A percentile compares a stretch with the other conserved stretches of the same genome.
These are phyloP conservation scores for Vitis hybrid DNA, from an alignment of 177 flowering plant species.

Conservation along the genomic window DNA sequence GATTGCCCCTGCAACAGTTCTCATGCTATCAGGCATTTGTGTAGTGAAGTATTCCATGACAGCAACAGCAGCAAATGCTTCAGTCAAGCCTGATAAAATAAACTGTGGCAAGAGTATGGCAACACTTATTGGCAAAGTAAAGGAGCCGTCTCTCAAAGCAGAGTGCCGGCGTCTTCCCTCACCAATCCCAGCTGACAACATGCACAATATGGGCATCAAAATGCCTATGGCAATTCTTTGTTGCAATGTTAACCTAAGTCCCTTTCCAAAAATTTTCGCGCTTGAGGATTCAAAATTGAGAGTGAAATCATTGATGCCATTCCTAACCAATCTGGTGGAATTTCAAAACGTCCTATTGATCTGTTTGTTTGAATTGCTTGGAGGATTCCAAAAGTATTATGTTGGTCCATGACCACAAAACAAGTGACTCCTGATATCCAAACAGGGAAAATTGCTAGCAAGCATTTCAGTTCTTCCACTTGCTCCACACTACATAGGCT, in stretches of 20 bases:
- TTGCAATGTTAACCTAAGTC: conserved; percentile 27
- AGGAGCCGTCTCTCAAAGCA: conserved; percentile 21
- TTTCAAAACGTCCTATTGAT: conserved; percentile 23
- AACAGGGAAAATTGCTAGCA: conserved; percentile 33
- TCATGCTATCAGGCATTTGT: conserved; percentile 60
- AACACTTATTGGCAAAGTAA: conserved; percentile 27
- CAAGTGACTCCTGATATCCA: conserved; percentile 40
- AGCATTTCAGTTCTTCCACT: conserved; percentile 44
- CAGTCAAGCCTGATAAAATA: conserved; percentile 45
- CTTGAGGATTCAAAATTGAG: conserved; percentile 35
- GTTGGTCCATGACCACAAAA: conserved; percentile 44
- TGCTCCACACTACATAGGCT: conserved; percentile 49
- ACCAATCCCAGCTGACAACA: conserved; percentile 25
- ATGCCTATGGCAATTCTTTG: conserved; percentile 40
- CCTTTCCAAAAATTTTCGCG: conserved; percentile 12
- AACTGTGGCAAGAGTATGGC: conserved; percentile 47
- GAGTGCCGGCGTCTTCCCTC: conserved; percentile 29
- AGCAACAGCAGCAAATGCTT: conserved; percentile 52
- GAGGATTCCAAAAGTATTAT: conserved; percentile 36
- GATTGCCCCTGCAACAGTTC: conserved; percentile 49
- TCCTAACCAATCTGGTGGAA: conserved; percentile 46
- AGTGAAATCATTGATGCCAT: conserved; percentile 40
- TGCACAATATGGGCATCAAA: conserved; percentile 33
- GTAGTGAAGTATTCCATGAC: conserved; percentile 47
- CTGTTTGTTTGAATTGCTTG: conserved; percentile 41